These are phyloP conservation scores for Lasiosphaeris hirsuta DNA, from an alignment of 495 filamentous ascomycete species.

Conservation along the genomic window DNA sequence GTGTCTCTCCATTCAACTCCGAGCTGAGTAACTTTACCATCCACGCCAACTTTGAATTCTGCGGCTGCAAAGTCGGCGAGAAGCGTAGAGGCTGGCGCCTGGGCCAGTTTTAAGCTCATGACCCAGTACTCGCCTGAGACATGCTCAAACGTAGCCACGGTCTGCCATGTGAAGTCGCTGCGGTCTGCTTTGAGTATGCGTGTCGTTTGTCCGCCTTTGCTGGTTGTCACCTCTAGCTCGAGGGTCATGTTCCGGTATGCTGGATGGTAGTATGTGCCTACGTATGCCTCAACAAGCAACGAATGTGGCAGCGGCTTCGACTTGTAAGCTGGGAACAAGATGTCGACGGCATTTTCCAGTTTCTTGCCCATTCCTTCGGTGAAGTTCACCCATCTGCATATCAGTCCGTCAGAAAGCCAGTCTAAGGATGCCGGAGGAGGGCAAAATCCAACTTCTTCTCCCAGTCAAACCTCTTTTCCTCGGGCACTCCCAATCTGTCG, in stretches of 20 bases:
- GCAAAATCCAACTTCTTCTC: constrained; percentile 19
- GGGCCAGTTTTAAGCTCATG: constrained; percentile 21
- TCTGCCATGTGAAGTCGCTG: constrained; percentile 28
- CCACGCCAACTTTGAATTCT: constrained; percentile 21
- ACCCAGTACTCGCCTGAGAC: constrained; percentile 36
- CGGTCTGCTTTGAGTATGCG: constrained; percentile 24
- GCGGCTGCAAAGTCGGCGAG: constrained; percentile 24
- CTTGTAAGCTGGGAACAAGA: constrained; percentile 32
- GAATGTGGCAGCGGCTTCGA: constrained; percentile 28
- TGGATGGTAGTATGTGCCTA: constrained; percentile 42
- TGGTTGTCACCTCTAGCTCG: constrained; percentile 5
- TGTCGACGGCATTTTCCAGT: constrained; percentile 25
- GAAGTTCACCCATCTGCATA: constrained; percentile 5
- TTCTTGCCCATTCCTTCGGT: constrained; percentile 5
- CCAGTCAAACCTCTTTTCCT: constrained; percentile 31
- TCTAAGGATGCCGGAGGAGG: no score
- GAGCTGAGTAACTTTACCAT: neutral
- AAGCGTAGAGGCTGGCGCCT: constrained; percentile 3
- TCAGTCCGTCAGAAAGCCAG: neutral
- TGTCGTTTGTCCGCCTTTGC: neutral
- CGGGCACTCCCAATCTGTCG: constrained; percentile 33
- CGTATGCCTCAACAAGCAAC: constrained; percentile 33
- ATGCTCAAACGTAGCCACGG: constrained; percentile 26
- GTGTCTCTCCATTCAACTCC: constrained; percentile 12
- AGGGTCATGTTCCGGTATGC: constrained; percentile 41